Evolutionary conservation across 441 rosid genomes (phyloP).

Genomic region (Melastoma candidum): DNA sequence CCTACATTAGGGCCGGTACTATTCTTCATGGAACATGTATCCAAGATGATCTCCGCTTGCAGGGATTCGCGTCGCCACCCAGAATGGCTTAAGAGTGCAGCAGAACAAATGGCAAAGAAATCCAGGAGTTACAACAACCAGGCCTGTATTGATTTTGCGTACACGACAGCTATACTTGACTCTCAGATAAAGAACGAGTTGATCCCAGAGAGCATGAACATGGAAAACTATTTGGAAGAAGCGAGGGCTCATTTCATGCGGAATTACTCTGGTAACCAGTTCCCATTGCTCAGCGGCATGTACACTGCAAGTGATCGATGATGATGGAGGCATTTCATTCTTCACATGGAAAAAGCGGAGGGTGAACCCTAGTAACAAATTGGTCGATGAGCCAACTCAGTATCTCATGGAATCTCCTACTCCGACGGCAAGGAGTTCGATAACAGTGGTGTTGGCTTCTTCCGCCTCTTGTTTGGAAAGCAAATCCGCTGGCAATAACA

Average conservation of each 20-base stretch:
- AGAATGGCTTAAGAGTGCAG: constrained; percentile 73
- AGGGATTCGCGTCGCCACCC: constrained; percentile 63
- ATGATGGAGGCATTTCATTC: constrained; percentile 66
- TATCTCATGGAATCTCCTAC: constrained; percentile 82
- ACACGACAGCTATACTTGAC: constrained; percentile 85
- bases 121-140: constrained; percentile 59
- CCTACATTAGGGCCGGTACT: constrained; percentile 76
- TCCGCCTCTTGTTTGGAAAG: constrained; percentile 34
- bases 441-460: constrained; percentile 43
- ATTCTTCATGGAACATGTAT: constrained; percentile 91
- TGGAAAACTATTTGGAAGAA: constrained; percentile 68
- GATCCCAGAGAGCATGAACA: constrained; percentile 64
- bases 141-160: constrained; percentile 65
- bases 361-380: constrained; percentile 44
- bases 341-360: constrained; percentile 86
- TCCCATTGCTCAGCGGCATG: constrained; percentile 45
- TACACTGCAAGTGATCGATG: constrained; percentile 66
- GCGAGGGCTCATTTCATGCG: constrained; percentile 68
- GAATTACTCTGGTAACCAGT: constrained; percentile 58
- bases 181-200: constrained; percentile 82
- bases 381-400: constrained; percentile 76
- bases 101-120: constrained; percentile 85
- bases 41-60: constrained; percentile 58
- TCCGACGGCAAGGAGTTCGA: constrained; percentile 63
- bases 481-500: constrained; percentile 28